A percentile compares a stretch with the other conserved stretches of the same genome.
These are phyloP conservation scores for Choanephora cucurbitarum DNA, from an alignment of 371 early-diverging fungal species.

Conservation along the genomic window DNA sequence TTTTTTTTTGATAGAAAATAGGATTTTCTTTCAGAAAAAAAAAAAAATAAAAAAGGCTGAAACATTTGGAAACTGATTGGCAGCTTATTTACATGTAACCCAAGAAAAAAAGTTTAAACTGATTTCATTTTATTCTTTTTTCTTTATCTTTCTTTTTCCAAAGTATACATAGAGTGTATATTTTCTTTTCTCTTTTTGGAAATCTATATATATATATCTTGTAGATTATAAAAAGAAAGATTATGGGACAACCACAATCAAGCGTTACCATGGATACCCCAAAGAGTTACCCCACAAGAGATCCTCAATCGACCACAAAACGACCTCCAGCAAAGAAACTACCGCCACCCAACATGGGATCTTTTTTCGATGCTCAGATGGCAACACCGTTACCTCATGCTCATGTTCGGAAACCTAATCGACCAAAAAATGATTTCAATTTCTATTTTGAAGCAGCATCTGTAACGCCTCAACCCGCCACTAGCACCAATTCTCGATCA, in stretches of 20 bases:
- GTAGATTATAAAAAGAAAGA: not conserved
- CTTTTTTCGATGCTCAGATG: slow-evolving; percentile 20
- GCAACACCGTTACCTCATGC: slow-evolving; percentile 1
- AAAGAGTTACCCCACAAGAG: slow-evolving; percentile 2
- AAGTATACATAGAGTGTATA: too few relatives aligned
- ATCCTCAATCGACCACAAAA: not conserved
- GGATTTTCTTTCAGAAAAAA: too few relatives aligned
- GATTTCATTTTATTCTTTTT: too few relatives aligned
- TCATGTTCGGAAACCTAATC: slow-evolving; percentile 5
- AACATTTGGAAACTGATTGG: too few relatives aligned
- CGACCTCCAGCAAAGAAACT: slow-evolving; percentile 5
- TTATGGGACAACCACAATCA: slow-evolving; percentile 25
- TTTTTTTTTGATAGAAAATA: too few relatives aligned
- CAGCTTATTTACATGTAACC: too few relatives aligned
- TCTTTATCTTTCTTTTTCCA: too few relatives aligned
- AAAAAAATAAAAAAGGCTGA: too few relatives aligned
- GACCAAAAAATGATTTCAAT: slow-evolving; percentile 14
- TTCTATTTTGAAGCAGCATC: slow-evolving; percentile 26
- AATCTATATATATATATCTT: not conserved
- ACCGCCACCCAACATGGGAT: slow-evolving; percentile 13
- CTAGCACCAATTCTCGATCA: not conserved
- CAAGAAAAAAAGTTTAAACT: too few relatives aligned
- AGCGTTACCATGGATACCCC: slow-evolving; percentile 7
- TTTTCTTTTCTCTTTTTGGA: not conserved
- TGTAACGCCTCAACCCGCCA: slow-evolving; percentile 10